Base-by-base conservation (phyloP, 164 flowering plant genomes). In the Nelumbo lutea region DNA sequence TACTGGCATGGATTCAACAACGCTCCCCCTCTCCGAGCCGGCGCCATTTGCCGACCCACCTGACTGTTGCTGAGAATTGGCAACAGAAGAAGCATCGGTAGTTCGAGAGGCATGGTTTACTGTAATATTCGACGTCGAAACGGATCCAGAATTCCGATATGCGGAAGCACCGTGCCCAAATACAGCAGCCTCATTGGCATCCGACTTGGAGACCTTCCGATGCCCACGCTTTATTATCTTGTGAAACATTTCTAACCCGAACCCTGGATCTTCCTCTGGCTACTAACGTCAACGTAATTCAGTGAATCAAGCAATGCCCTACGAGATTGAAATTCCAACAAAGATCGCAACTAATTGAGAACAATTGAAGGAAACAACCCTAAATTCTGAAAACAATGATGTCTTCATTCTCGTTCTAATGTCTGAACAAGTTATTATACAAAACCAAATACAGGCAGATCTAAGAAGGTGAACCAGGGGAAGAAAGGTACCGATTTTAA, bases 171-270 rank as follows among this genome's bases (percentile, higher is more conserved):
- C 73, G 42, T 46, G 70, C 0, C 83, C 83, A 68, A 66, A 41
- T 42, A 71, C 63, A 6, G 66, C 73, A 9, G 77, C 51, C 48
- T 70, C 75, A 48, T 59, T 63, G 6, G 68, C 62, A 63, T 78
- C 92, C 39, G 89, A 77, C 72, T 86, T 87, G 40, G 91, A 79
- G 69, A 78, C 75, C 78, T 87, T 89, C 3, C 78, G 73, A 38
- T 79, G 75, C 72, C 87, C 86, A 3, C 91, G 84, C 77, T 85
- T 90, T 4, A 90, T 88, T 45, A 88, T 79, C 44, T 80, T 90
- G 79, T 82, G 84, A 1, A 90, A 85, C 96, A 90, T 87, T 55
- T 73, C 72, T 53, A n/a, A 51, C 42, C 42, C 44, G 6, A 53
- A 50, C 50, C 65, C 53, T 59, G 41, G 40, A 38, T 53, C 41